These are phyloP conservation scores for Stagonosporopsis chrysanthemi DNA, from an alignment of 2,329 filamentous ascomycete species.

Conservation along the genomic window DNA sequence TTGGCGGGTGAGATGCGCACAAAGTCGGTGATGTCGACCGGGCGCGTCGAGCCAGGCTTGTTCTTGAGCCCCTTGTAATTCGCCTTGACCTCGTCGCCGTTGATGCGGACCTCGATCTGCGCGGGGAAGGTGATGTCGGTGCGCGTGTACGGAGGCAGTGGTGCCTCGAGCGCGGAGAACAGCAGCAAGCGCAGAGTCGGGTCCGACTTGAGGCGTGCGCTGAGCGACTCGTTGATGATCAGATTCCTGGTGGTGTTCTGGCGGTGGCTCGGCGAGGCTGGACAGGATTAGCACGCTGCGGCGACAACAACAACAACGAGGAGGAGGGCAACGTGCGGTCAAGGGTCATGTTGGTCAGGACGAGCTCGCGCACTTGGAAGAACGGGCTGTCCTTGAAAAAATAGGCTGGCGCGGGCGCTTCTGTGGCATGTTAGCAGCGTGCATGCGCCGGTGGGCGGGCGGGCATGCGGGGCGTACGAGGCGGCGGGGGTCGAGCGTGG, in stretches of 20 bases:
- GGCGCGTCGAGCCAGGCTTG: conserved; percentile 91
- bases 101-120: conserved; percentile 91
- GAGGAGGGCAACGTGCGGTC: conserved; percentile 71
- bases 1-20: conserved; percentile 71
- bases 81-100: conserved; percentile 85
- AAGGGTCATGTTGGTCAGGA: conserved; percentile 72
- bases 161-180: conserved; percentile 75
- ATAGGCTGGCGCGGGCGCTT: conserved; percentile 44
- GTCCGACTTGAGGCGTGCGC: conserved; percentile 66
- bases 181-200: conserved; percentile 77
- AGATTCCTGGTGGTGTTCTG: conserved; percentile 67
- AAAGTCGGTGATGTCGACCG: conserved; percentile 84
- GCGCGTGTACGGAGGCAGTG: conserved; percentile 38
- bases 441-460: neutral
- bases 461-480: conserved; percentile 29
- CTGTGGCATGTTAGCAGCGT: conserved; percentile 30
- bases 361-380: conserved; percentile 60
- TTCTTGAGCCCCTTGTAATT: conserved; percentile 96
- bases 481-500: conserved; percentile 20
- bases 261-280: conserved; percentile 67
- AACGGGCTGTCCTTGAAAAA: conserved; percentile 73
- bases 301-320: conserved; percentile 1
- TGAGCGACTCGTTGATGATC: conserved; percentile 60
- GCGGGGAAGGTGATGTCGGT: conserved; percentile 86
- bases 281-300: conserved; percentile 15